These are phyloP conservation scores for Blastobotrys persicus DNA, from an alignment of 1,139 yeast genomes.

Conservation along the genomic window DNA sequence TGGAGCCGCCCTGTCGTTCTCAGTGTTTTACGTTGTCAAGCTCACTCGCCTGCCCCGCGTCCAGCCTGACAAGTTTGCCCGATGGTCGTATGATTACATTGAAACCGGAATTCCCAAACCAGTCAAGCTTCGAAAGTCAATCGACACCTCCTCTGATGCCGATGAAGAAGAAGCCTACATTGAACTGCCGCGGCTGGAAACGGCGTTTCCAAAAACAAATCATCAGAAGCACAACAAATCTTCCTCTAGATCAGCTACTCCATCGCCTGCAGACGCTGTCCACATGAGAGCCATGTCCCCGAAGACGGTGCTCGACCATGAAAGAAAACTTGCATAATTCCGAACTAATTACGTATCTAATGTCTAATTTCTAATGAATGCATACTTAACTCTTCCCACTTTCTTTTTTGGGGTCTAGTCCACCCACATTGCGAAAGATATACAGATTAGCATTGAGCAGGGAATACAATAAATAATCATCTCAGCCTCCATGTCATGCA, in stretches of 20 bases:
- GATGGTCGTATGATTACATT: conserved; percentile 72
- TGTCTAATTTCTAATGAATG: conserved; percentile 13
- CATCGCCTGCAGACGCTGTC: conserved; percentile 7
- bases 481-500: too few relatives aligned
- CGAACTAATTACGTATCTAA: neutral
- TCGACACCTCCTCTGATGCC: conserved; percentile 29
- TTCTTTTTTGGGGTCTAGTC: neutral
- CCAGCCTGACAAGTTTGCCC: conserved; percentile 61
- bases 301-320: conserved; percentile 15
- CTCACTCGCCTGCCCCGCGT: conserved; percentile 71
- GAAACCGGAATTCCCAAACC: conserved; percentile 37
- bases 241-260: conserved; percentile 6
- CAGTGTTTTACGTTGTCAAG: conserved; percentile 70
- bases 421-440: neutral
- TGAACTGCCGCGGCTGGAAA: conserved; percentile 23
- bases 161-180: conserved; percentile 21
- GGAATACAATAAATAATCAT: neutral
- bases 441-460: neutral
- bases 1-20: conserved; percentile 74
- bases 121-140: conserved; percentile 33
- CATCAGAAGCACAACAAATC: conserved; percentile 6
- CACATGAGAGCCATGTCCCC: conserved; percentile 15
- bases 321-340: conserved; percentile 17
- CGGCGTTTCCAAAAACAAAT: conserved; percentile 1
- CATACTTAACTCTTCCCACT: neutral